Evolutionary conservation across 768 basidiomycete species (phyloP).

Genomic region (Arthromyces matolae): DNA sequence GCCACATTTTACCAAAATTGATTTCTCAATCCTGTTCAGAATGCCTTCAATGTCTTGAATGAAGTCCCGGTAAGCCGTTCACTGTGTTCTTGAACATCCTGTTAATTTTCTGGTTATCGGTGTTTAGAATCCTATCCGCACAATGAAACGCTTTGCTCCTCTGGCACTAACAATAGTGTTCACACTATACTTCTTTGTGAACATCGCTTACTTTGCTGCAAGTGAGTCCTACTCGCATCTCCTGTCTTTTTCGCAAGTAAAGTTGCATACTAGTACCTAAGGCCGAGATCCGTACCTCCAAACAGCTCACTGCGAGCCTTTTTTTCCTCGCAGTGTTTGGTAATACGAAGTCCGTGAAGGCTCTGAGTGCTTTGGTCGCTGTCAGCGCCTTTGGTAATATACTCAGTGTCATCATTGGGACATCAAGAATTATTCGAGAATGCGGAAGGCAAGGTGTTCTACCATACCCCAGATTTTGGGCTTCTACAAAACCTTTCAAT

Average conservation of each 20-base stretch:
- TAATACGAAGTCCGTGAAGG: constrained; percentile 28
- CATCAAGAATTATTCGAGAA: constrained; percentile 44
- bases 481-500: constrained; percentile 47
- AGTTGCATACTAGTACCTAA: constrained; percentile 33
- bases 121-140: constrained; percentile 37
- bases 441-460: constrained; percentile 50
- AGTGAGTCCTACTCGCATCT: constrained; percentile 16
- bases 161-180: constrained; percentile 45
- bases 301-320: constrained; percentile 42
- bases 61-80: constrained; percentile 31
- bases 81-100: too few relatives aligned
- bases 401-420: constrained; percentile 21
- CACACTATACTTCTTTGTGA: constrained; percentile 44
- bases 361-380: constrained; percentile 35
- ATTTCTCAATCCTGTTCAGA: constrained; percentile 16
- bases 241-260: neutral
- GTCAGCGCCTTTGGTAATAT: constrained; percentile 40
- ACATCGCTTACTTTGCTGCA: constrained; percentile 39
- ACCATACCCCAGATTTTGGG: constrained; percentile 48
- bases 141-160: constrained; percentile 41
- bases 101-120: neutral
- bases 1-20: too few relatives aligned
- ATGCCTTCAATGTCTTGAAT: constrained; percentile 44
- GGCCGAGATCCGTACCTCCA: constrained; percentile 38
- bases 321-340: constrained; percentile 53